Percentiles rank a stretch among this genome's conserved stretches.
These are phyloP conservation scores for Globisporangium acanthophoron DNA, from an alignment of 352 stramenopile genomes.

Conservation along the genomic window DNA sequence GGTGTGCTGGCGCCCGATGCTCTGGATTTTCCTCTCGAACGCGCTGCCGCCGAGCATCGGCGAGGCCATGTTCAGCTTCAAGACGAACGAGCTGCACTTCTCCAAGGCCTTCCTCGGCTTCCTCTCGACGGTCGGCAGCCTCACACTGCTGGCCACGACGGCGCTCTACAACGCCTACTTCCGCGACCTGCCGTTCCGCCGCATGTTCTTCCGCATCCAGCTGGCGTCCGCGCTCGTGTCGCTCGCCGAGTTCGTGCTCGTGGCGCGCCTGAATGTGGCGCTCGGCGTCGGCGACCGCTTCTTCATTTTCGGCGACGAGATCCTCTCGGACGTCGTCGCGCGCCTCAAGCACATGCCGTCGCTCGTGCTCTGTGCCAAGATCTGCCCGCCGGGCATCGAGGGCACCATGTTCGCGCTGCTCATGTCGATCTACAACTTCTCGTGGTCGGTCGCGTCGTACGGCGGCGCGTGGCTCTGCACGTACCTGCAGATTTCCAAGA, in stretches of 20 bases:
- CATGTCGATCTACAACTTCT: slow-evolving; percentile 87
- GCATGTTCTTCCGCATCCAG: slow-evolving; percentile 74
- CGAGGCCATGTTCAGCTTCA: slow-evolving; percentile 84
- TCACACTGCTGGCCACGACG: slow-evolving; percentile 67
- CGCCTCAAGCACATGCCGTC: slow-evolving; percentile 90
- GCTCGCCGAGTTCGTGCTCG: slow-evolving; percentile 64
- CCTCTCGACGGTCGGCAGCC: slow-evolving; percentile 66
- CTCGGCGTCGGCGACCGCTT: slow-evolving; percentile 60
- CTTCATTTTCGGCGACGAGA: slow-evolving; percentile 82
- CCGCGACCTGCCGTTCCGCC: slow-evolving; percentile 67
- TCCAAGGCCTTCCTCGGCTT: slow-evolving; percentile 75
- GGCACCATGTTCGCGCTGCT: slow-evolving; percentile 94
- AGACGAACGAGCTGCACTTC: slow-evolving; percentile 68
- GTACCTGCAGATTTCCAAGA: slow-evolving; percentile 73
- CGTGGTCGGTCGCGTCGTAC: slow-evolving; percentile 72
- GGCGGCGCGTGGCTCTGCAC: slow-evolving; percentile 73
- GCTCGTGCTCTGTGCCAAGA: slow-evolving; percentile 92
- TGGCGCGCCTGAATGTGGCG: slow-evolving; percentile 55
- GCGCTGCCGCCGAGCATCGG: slow-evolving; percentile 61
- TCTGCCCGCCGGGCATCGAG: slow-evolving; percentile 95
- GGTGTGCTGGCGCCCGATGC: slow-evolving; percentile 71
- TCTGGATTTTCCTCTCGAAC: slow-evolving; percentile 82
- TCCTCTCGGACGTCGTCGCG: slow-evolving; percentile 73
- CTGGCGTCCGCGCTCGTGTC: slow-evolving; percentile 61
- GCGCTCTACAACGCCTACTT: slow-evolving; percentile 80